A percentile compares a stretch with the other conserved stretches of the same genome.
Conservation (phyloP, 202 grass and related monocot species). For the Schoenoplectus triqueter region DNA sequence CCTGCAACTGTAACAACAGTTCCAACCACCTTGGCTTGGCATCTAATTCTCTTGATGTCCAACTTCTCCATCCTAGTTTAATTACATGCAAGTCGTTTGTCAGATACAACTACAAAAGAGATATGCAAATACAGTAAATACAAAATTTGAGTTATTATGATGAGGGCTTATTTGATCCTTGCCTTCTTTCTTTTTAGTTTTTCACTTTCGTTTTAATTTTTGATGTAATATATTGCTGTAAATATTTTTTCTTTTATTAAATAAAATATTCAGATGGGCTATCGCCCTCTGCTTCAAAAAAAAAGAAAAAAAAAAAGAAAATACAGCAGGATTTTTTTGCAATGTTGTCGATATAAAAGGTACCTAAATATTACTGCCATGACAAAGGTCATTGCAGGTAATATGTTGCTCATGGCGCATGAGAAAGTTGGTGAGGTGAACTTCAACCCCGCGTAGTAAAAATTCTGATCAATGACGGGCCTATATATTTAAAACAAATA, state of each 20-base stretch:
- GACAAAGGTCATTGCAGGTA: conserved; percentile 93
- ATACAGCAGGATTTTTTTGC: neutral
- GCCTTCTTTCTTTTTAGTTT: too few species aligned
- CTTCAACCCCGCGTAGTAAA: conserved; percentile 77
- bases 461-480: conserved; percentile 91
- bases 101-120: neutral
- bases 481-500: conserved; percentile 40
- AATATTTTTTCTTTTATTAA: too few species aligned
- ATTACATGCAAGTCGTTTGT: neutral
- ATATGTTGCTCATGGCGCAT: conserved; percentile 95
- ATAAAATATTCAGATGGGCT: too few species aligned
- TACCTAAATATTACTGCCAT: conserved; percentile 88
- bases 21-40: conserved; percentile 90
- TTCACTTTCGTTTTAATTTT: too few species aligned
- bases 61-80: conserved; percentile 84
- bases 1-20: conserved; percentile 93
- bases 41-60: conserved; percentile 78
- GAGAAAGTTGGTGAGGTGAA: conserved; percentile 90
- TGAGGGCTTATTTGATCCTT: too few species aligned
- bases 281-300: too few species aligned
- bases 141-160: too few species aligned
- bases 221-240: too few species aligned
- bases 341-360: neutral
- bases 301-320: neutral
- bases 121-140: too few species aligned